Evolutionary conservation across 257 asterid genomes (phyloP).

Genomic region (Jaltomata sinuosa): DNA sequence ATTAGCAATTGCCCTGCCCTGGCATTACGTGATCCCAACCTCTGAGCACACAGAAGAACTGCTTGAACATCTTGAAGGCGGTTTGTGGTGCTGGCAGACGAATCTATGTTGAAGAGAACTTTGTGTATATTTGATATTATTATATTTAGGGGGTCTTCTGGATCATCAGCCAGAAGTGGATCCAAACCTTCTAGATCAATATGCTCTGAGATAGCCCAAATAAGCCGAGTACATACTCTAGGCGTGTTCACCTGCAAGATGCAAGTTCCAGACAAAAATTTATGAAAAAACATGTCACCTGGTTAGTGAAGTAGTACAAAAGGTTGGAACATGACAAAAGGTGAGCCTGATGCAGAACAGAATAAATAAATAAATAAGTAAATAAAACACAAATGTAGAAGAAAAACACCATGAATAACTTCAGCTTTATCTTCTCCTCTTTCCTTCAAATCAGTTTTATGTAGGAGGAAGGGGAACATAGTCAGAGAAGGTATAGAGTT

Average conservation of each 20-base stretch:
- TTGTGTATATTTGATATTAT: slow-evolving; percentile 61
- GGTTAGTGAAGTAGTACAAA: not conserved
- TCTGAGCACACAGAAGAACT: slow-evolving; percentile 78
- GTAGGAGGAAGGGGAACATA: not conserved
- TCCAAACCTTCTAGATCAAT: slow-evolving; percentile 78
- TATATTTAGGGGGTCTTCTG: slow-evolving; percentile 72
- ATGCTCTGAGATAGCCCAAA: slow-evolving; percentile 88
- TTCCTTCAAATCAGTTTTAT: not conserved
- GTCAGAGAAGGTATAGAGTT: not conserved
- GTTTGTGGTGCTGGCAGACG: slow-evolving; percentile 59
- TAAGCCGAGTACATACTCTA: slow-evolving; percentile 64
- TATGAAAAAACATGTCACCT: not conserved
- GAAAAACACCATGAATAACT: not conserved
- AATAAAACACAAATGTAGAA: not conserved
- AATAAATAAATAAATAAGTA: no score
- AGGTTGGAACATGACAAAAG: not conserved
- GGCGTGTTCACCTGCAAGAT: slow-evolving; percentile 77
- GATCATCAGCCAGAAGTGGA: slow-evolving; percentile 87
- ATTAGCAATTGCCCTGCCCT: slow-evolving; percentile 77
- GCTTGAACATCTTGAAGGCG: slow-evolving; percentile 90
- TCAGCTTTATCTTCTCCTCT: not conserved
- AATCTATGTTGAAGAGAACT: slow-evolving; percentile 60
- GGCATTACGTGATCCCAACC: slow-evolving; percentile 75
- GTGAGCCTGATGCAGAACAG: not conserved
- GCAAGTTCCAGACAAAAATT: not conserved